Base-by-base conservation (phyloP, 2,329 filamentous ascomycete genomes). In the Bipolaris bicolor region DNA sequence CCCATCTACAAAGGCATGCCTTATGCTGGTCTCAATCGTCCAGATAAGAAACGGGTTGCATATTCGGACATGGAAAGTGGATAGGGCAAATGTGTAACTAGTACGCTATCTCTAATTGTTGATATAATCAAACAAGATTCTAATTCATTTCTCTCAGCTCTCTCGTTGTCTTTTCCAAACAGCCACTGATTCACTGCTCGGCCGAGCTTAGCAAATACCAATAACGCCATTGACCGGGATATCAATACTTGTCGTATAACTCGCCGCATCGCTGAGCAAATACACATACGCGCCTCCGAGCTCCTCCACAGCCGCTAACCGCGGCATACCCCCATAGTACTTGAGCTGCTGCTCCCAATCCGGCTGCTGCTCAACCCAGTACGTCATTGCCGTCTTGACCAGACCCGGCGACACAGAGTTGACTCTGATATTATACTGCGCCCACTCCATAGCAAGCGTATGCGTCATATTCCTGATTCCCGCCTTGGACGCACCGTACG, bases 321-420 rank as follows among this genome's bases (percentile, higher is more conserved):
- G 73, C 10, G 82, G 83, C 77, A 86, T 85, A 3, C 83, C 83
- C 3, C 83, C 82, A 63, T 85, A 85, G 65, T 86, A 85, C 70
- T 84, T 81, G 75, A 86, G 79, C 73, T 86, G 82, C 59, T 78
- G 73, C 55, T 82, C 80, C 84, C 83, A 86, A 65, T 85, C 83
- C 0, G 82, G 80, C 15, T 78, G 75, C n/a, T 78, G 78, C 55
- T 80, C 77, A 5, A 86, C 82, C 63, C 80, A 77, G 61, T 77
- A 76, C 13, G 75, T 77, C 76, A 78, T 77, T 0, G 74, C 71
- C 1, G 75, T 77, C 41, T 76, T 75, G 34, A 78, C 68, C 1
- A 74, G 60, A 0, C 76, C 75, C 0, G 76, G 76, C 1, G 70
- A 76, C 1, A 78, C 74, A 1, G 66, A 70, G 59, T 78, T 77